A percentile compares a stretch with the other conserved stretches of the same genome.
Evolutionary conservation across 345 rosid genomes (phyloP).

Genomic region (Melaleuca alternifolia): DNA sequence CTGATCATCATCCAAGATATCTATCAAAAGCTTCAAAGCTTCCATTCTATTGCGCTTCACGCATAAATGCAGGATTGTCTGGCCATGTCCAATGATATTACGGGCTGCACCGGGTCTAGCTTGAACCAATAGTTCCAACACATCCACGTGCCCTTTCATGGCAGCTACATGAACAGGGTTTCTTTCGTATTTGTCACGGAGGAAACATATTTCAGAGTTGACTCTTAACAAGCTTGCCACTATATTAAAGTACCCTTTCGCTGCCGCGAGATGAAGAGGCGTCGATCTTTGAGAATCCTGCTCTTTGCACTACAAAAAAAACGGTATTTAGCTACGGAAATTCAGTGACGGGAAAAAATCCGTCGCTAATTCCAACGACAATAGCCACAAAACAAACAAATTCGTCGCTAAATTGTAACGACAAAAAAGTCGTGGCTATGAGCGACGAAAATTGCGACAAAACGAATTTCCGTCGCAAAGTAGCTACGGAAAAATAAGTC

Average conservation of each 20-base stretch:
- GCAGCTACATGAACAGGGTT: conserved; percentile 1
- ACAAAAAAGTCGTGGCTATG: too few species aligned
- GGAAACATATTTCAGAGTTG: neutral
- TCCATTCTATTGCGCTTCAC: neutral
- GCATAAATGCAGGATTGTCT: neutral
- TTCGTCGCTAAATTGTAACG: too few species aligned
- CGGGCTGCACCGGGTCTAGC: neutral
- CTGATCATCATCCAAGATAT: neutral
- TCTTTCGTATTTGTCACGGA: neutral
- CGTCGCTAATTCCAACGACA: too few species aligned
- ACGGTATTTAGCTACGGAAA: too few species aligned
- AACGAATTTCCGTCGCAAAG: too few species aligned
- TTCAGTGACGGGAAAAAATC: too few species aligned
- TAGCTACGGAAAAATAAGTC: too few species aligned
- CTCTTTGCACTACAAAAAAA: too few species aligned
- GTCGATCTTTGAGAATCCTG: neutral
- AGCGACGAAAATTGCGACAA: too few species aligned
- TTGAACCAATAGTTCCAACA: neutral
- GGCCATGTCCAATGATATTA: neutral
- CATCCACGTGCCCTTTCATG: conserved; percentile 2
- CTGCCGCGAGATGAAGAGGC: conserved; percentile 9
- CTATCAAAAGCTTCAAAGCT: neutral
- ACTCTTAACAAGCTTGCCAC: neutral
- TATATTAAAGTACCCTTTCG: neutral
- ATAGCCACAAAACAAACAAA: too few species aligned